Evolutionary conservation across 2,329 filamentous ascomycete genomes (phyloP).

Genomic region (Rhynchosporium agropyri): DNA sequence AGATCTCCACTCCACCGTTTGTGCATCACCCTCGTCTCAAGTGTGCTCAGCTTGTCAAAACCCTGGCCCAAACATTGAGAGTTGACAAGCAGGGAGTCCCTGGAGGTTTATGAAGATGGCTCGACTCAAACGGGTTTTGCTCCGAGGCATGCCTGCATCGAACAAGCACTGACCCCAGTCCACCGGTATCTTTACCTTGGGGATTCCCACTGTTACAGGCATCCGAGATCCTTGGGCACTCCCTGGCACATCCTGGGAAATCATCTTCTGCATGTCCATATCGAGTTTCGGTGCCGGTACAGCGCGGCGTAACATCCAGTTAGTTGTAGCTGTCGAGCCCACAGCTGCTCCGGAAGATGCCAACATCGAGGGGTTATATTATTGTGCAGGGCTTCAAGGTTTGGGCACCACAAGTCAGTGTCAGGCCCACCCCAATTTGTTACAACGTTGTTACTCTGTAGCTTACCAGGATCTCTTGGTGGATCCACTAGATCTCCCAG

Average conservation of each 20-base stretch:
- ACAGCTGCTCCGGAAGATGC: constrained; percentile 36
- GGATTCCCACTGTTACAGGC: constrained; percentile 35
- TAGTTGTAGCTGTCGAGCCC: constrained; percentile 34
- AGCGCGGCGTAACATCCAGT: constrained; percentile 35
- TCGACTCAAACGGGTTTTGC: constrained; percentile 39
- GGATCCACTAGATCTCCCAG: constrained; percentile 56
- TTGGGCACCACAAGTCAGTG: constrained; percentile 41
- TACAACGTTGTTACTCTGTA: constrained; percentile 53
- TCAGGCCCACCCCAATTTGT: constrained; percentile 56
- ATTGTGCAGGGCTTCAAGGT: constrained; percentile 37
- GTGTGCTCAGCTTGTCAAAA: constrained; percentile 38
- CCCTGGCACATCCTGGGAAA: constrained; percentile 33
- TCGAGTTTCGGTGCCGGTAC: constrained; percentile 38
- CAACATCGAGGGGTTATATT: constrained; percentile 34
- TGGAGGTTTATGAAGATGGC: constrained; percentile 35
- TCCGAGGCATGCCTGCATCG: constrained; percentile 40
- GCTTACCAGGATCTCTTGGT: constrained; percentile 51
- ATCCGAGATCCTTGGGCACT: constrained; percentile 33
- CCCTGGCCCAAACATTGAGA: constrained; percentile 39
- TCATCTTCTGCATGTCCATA: constrained; percentile 33
- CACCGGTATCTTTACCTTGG: constrained; percentile 34
- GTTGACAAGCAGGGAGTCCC: constrained; percentile 39
- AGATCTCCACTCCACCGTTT: constrained; percentile 34
- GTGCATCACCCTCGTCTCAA: constrained; percentile 42
- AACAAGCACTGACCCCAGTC: constrained; percentile 39